Evolutionary conservation across 306 rosid species (phyloP).

Genomic region (Citrullus amarus): DNA sequence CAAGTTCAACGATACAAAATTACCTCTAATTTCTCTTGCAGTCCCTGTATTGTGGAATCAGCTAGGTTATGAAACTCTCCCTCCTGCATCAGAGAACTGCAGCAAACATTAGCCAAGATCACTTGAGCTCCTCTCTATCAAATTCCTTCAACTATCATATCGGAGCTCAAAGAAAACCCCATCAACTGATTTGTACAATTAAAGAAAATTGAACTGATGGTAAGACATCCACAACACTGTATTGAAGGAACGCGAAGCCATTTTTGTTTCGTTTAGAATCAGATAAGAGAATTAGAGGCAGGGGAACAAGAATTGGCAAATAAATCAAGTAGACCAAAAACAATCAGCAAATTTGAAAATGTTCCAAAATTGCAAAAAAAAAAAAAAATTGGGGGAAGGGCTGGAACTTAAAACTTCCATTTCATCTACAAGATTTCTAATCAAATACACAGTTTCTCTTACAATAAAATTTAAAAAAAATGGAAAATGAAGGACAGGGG

Average conservation of each 20-base stretch:
- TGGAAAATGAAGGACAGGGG: not conserved
- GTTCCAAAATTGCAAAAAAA: not conserved
- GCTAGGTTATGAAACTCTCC: conserved; percentile 64
- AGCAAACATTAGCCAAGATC: conserved; percentile 30
- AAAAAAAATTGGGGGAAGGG: not conserved
- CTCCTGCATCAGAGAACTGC: conserved; percentile 70
- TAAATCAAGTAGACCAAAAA: not conserved
- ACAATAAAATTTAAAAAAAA: not conserved
- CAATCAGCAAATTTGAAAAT: not conserved
- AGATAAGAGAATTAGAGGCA: not conserved
- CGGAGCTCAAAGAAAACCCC: not conserved
- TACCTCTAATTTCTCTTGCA: conserved; percentile 87
- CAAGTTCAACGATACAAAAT: not conserved
- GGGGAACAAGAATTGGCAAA: not conserved
- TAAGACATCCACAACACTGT: not conserved
- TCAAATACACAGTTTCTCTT: not conserved
- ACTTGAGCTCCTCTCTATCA: not conserved
- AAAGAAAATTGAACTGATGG: not conserved
- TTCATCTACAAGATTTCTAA: not conserved
- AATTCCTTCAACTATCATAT: not conserved
- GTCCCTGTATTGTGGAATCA: conserved; percentile 58
- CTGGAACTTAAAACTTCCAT: not conserved
- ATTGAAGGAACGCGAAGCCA: not conserved
- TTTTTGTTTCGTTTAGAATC: not conserved
- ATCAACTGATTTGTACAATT: not conserved